Evolutionary conservation across 768 basidiomycete genomes (phyloP), one percentile per base, ranked within the genome.

Genomic region (Vishniacozyma victoriae): DNA sequence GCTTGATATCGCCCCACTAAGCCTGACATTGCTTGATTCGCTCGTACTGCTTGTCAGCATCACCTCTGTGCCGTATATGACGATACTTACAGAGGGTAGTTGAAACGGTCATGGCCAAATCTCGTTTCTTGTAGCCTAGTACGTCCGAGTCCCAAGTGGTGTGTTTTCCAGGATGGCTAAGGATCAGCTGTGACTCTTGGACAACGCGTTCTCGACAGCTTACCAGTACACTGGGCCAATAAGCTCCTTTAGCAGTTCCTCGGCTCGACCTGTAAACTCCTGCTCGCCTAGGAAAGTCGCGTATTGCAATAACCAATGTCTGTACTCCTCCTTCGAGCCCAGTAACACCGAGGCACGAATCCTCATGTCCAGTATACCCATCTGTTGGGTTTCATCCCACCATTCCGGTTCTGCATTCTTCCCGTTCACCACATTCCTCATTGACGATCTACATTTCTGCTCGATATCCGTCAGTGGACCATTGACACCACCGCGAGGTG

Each of bases 161-260:
- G n/a, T n/a, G n/a, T n/a, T n/a, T n/a, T n/a, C n/a, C n/a, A n/a
- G n/a, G n/a, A n/a, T n/a, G n/a, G n/a, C n/a, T n/a, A n/a, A n/a
- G n/a, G n/a, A n/a, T n/a, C n/a, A n/a, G n/a, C n/a, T n/a, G n/a
- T n/a, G n/a, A n/a, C n/a, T n/a, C n/a, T n/a, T n/a, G n/a, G n/a
- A n/a, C n/a, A n/a, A n/a, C n/a, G n/a, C n/a, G n/a, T n/a, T n/a
- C n/a, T n/a, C n/a, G n/a, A n/a, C n/a, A n/a, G n/a, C n/a, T n/a
- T n/a, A n/a, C n/a, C n/a, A n/a, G n/a, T n/a, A n/a, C n/a, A n/a
- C n/a, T n/a, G 91, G 92, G 14, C 92, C 91, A 59, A 86, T 82
- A 44, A 97, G 76, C 55, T 96, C 95, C 70, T 80, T 84, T 41
- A 93, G 79, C 46, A 99, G 71, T 70, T 97, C 93, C 69, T 95